Evolutionary conservation across 805 yeast species (phyloP).

Genomic region (Zygoascus flipseniorum): DNA sequence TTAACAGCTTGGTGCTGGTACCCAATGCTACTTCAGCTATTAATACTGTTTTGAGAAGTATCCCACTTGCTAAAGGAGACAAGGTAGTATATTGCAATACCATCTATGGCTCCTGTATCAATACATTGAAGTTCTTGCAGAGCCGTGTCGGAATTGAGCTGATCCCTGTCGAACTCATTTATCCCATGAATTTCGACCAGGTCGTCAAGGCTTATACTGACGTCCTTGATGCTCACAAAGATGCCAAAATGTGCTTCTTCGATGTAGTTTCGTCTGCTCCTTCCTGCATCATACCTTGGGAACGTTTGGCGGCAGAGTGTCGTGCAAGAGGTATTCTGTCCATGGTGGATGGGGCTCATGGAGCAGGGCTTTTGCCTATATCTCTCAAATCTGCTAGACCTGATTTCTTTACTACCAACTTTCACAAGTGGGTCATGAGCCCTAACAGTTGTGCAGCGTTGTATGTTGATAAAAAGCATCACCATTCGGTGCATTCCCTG

Average conservation of each 20-base stretch:
- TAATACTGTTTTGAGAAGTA: conserved; percentile 47
- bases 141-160: conserved; percentile 27
- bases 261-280: conserved; percentile 62
- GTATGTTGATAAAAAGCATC: conserved; percentile 48
- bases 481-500: conserved; percentile 41
- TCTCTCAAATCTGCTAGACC: conserved; percentile 33
- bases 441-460: conserved; percentile 53
- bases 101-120: conserved; percentile 46
- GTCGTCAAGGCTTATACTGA: conserved; percentile 27
- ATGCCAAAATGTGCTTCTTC: conserved; percentile 36
- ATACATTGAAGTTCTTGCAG: conserved; percentile 32
- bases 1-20: conserved; percentile 43
- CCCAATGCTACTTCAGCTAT: conserved; percentile 55
- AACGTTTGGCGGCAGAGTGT: conserved; percentile 39
- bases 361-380: conserved; percentile 38
- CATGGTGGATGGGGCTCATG: conserved; percentile 67
- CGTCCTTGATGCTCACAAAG: conserved; percentile 18
- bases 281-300: conserved; percentile 50
- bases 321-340: conserved; percentile 40
- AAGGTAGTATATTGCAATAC: conserved; percentile 41
- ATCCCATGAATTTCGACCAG: conserved; percentile 39
- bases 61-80: conserved; percentile 45
- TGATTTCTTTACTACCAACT: conserved; percentile 52
- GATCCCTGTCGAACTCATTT: conserved; percentile 33
- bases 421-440: conserved; percentile 61